phyloP scores from a whole-genome alignment of 78 protist genomes.

The Dictyostelium capitatum region DNA sequence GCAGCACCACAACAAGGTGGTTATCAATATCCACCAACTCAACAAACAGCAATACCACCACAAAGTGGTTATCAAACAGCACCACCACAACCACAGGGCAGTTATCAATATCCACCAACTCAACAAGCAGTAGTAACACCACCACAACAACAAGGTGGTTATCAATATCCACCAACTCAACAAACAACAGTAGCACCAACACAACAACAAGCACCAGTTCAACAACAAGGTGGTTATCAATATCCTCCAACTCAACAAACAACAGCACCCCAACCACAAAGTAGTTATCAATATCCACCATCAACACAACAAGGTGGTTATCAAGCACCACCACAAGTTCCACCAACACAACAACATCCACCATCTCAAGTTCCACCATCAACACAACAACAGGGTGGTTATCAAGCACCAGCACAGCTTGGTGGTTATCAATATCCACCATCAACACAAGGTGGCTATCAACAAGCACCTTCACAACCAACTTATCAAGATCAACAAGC shows the following conservation, averaged over 20 bases:
- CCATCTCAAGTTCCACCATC: not conserved
- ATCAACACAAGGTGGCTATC: not conserved
- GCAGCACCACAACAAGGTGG: not conserved
- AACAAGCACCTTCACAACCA: not conserved
- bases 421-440: not conserved
- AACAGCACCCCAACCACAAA: not conserved
- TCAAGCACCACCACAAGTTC: not conserved
- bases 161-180: not conserved
- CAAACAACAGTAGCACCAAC: not conserved
- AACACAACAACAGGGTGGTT: not conserved
- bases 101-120: not conserved
- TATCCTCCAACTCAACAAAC: not conserved
- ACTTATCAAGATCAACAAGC: not conserved
- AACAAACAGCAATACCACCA: not conserved
- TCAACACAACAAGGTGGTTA: not conserved
- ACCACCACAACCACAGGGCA: not conserved
- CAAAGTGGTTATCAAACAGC: not conserved
- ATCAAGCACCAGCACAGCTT: not conserved
- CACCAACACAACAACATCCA: no score
- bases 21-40: not conserved
- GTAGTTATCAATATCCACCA: not conserved
- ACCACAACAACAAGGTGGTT: not conserved
- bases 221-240: not conserved
- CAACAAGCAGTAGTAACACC: not conserved
- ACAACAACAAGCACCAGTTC: not conserved